A percentile compares a stretch with the other conserved stretches of the same genome.
phyloP scores from a whole-genome alignment of 2,329 filamentous ascomycete species.

The Pseudogymnoascus sp. region DNA sequence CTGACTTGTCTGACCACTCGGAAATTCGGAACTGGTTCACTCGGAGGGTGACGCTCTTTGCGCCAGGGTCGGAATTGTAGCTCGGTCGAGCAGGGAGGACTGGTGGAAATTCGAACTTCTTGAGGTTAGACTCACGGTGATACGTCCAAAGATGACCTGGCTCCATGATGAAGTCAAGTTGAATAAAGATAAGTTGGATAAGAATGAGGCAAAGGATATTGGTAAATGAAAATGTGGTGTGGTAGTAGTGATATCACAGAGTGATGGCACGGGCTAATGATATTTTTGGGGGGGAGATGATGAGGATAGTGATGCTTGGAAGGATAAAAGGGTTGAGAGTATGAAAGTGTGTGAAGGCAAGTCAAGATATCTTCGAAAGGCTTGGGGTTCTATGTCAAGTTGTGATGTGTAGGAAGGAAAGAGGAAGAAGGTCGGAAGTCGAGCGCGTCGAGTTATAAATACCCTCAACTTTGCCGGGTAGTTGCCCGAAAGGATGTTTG shows the following conservation, averaged over 20 bases:
- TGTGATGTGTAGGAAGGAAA: conserved; percentile 1
- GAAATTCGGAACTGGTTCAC: conserved; percentile 72
- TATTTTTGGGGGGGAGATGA: neutral
- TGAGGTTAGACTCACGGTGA: conserved; percentile 24
- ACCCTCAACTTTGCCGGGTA: neutral
- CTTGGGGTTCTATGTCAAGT: neutral
- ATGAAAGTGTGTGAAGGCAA: neutral
- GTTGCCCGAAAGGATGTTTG: neutral
- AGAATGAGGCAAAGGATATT: conserved; percentile 9
- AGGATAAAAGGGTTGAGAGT: neutral
- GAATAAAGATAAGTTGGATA: conserved; percentile 10
- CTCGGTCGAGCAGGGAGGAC: conserved; percentile 37
- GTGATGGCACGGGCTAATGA: neutral
- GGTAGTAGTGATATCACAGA: conserved; percentile 25
- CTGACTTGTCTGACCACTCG: conserved; percentile 48
- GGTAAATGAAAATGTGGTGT: conserved; percentile 21
- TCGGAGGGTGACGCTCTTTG: conserved; percentile 35
- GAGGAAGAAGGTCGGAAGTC: neutral
- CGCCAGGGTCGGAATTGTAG: conserved; percentile 49
- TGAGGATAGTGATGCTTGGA: neutral
- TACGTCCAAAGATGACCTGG: conserved; percentile 23
- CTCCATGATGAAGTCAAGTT: conserved; percentile 24
- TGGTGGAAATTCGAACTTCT: conserved; percentile 20
- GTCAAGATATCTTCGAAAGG: neutral
- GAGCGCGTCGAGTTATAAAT: neutral